Base-by-base conservation (phyloP, 108 stramenopile species). In the Poteriospumella lacustris region DNA sequence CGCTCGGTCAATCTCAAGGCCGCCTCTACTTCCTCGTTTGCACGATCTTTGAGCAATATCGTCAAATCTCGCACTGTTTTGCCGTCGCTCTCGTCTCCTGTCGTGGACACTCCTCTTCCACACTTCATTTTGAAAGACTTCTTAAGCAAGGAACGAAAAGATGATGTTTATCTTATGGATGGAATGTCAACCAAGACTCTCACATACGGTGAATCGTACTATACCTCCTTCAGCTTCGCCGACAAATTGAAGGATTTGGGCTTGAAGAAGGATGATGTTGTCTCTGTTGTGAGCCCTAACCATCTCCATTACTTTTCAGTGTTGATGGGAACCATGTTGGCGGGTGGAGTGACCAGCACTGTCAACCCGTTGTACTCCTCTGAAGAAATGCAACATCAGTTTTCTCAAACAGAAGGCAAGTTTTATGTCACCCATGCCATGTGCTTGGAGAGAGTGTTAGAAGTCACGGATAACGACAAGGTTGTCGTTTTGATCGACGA, bases 251-350 rank as follows among this genome's bases (percentile, higher is more conserved):
- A 40, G 64, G 31, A 67, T 31, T 19, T 67, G 12, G 64, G 64
- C 31, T 9, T 67, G 40, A 67, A 67, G 40, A 67, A 38, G 15
- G 19, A 67, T 67, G 64, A 67, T 67, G 12, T 9, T 67, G 64
- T 67, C 15, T 9, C 39, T 40, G 19, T 67, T 40, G 19, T 67
- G 12, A 67, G 64, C 64, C 94, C 92, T 19, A 95, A 94, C 69
- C 92, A 92, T 68, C 88, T 92, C 0, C 91, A 93, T 79, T 95
- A 92, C 80, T 68, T 90, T 28, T 89, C 94, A 33, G 81, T 89
- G 0, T 81, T 86, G 39, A 81, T 92, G 3, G 91, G 90, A 34
- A 89, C 91, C 24, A 88, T 88, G 3, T 78, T 89, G 58, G 84
- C 84, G 34, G 92, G 92, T 5, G 89, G 90, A 41, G 91, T 90